Percentiles rank a stretch among this genome's conserved stretches.
These are phyloP conservation scores for Neurospora sp. DNA, from an alignment of 495 filamentous ascomycete genomes.

Conservation along the genomic window DNA sequence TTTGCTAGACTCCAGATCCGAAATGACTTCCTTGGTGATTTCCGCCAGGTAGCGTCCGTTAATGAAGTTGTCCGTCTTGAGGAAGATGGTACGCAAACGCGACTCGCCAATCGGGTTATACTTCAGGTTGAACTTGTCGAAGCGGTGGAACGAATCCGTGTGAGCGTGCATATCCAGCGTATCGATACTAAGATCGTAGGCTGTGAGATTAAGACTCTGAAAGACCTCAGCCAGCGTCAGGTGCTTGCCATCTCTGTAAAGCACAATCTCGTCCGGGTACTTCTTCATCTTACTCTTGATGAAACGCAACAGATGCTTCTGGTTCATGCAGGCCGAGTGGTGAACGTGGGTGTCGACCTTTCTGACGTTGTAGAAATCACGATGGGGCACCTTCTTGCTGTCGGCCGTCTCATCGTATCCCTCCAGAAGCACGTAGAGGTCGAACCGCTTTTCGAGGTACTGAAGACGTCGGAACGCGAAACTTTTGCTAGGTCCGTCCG, in stretches of 20 bases:
- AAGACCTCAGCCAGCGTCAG: slow-evolving; percentile 89
- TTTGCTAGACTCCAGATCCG: slow-evolving; percentile 96
- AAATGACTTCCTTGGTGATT: slow-evolving; percentile 94
- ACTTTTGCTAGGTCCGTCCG: slow-evolving; percentile 91
- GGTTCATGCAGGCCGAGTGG: slow-evolving; percentile 99
- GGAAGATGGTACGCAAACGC: slow-evolving; percentile 84
- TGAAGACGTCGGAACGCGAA: slow-evolving; percentile 91
- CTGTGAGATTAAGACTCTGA: slow-evolving; percentile 91
- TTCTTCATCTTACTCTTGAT: slow-evolving; percentile 99
- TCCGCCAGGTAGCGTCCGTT: slow-evolving; percentile 92
- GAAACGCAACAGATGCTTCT: slow-evolving; percentile 94
- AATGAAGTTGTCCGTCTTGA: slow-evolving; percentile 98
- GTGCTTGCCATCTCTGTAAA: slow-evolving; percentile 87
- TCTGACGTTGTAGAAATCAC: slow-evolving; percentile 97
- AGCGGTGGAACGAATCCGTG: slow-evolving; percentile 95
- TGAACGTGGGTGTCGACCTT: slow-evolving; percentile 99
- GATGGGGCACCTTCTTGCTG: slow-evolving; percentile 91
- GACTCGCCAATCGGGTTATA: slow-evolving; percentile 98
- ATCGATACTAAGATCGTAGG: slow-evolving; percentile 96
- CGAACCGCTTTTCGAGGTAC: slow-evolving; percentile 93
- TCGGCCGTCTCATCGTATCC: slow-evolving; percentile 97
- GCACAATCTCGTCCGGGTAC: slow-evolving; percentile 82
- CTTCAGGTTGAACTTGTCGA: slow-evolving; percentile 99
- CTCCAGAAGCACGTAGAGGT: slow-evolving; percentile 82
- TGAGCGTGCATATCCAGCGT: slow-evolving; percentile 99